phyloP scores from a whole-genome alignment of 2,329 filamentous ascomycete genomes.

The Arthrobotrys megalospora region DNA sequence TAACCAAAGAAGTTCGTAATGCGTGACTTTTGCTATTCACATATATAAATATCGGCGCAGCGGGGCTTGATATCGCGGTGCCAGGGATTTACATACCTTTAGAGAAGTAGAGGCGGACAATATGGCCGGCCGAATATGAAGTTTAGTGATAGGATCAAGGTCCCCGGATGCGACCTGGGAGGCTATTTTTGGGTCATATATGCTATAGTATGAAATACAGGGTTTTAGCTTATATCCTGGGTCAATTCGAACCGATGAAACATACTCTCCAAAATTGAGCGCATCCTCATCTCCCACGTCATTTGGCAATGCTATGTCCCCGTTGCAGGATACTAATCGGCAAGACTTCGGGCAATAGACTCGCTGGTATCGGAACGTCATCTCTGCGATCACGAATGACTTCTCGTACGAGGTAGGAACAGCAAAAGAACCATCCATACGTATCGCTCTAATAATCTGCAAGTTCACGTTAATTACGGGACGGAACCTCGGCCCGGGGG shows the following conservation, averaged over 20 bases:
- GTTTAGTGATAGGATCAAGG: slow-evolving; percentile 89
- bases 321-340: slow-evolving; percentile 81
- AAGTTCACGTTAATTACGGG: background rate
- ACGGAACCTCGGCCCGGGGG: background rate
- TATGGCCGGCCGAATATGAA: slow-evolving; percentile 51
- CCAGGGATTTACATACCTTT: slow-evolving; percentile 63
- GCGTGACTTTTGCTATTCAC: slow-evolving; percentile 15
- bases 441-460: slow-evolving; percentile 77
- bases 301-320: slow-evolving; percentile 70
- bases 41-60: slow-evolving; percentile 65
- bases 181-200: slow-evolving; percentile 74
- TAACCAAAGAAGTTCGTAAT: slow-evolving; percentile 56
- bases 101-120: slow-evolving; percentile 50
- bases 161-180: slow-evolving; percentile 83
- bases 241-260: slow-evolving; percentile 67
- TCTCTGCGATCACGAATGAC: slow-evolving; percentile 86
- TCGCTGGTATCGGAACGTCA: slow-evolving; percentile 93
- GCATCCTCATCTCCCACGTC: slow-evolving; percentile 75
- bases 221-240: background rate
- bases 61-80: slow-evolving; percentile 19
- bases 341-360: slow-evolving; percentile 86
- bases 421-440: slow-evolving; percentile 88
- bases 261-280: slow-evolving; percentile 82
- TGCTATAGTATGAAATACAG: slow-evolving; percentile 18
- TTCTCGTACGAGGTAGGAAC: slow-evolving; percentile 86